Conservation (phyloP, 148 eudicot genomes). For the Arctostaphylos glauca region DNA sequence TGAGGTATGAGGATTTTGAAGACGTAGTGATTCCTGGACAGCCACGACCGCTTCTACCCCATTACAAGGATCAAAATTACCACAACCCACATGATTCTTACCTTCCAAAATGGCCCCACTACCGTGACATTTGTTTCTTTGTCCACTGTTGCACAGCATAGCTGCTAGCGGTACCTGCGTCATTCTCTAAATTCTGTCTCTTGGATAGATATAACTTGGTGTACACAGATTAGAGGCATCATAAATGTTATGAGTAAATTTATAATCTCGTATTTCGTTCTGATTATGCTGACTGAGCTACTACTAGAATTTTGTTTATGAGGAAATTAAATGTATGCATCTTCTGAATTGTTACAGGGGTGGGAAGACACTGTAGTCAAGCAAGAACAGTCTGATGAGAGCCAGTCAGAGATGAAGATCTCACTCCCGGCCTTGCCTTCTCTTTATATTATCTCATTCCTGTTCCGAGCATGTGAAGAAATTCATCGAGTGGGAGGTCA, state of each 20-base stretch:
- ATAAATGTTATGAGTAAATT: neutral
- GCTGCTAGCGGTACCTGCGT: neutral
- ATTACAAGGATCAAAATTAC: neutral
- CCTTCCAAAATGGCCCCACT: neutral
- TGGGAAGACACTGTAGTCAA: slow-evolving; percentile 95
- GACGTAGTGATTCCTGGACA: neutral
- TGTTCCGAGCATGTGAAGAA: slow-evolving; percentile 91
- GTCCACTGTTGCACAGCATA: neutral
- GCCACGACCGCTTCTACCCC: neutral
- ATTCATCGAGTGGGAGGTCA: slow-evolving; percentile 92
- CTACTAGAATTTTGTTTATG: neutral
- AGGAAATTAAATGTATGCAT: slow-evolving; percentile 1
- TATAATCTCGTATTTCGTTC: neutral
- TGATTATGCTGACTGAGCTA: neutral
- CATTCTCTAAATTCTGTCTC: neutral
- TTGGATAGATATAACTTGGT: neutral
- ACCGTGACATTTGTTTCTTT: too few relatives aligned
- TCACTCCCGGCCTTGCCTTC: slow-evolving; percentile 93
- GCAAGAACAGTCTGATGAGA: slow-evolving; percentile 72
- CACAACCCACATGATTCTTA: neutral
- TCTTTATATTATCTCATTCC: slow-evolving; percentile 71
- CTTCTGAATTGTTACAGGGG: slow-evolving; percentile 51
- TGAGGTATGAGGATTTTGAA: neutral
- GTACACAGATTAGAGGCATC: neutral
- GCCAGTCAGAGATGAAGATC: slow-evolving; percentile 78